Conservation (phyloP, 2,329 filamentous ascomycete genomes). For the Colletotrichum orbiculare region DNA sequence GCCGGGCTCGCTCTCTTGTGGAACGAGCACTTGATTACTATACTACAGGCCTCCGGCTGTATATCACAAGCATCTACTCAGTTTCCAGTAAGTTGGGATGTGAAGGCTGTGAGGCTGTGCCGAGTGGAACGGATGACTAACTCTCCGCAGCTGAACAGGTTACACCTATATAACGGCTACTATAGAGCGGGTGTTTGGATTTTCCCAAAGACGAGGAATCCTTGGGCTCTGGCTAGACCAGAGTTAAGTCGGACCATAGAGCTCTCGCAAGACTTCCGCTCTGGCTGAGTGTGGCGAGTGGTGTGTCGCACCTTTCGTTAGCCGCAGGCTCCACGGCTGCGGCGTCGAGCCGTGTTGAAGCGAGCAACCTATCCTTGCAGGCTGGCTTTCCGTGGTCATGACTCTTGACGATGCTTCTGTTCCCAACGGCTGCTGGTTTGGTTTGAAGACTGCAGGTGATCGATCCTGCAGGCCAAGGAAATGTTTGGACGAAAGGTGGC, state of each 20-base stretch:
- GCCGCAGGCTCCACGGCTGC: slow-evolving; percentile 12
- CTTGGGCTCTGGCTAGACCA: slow-evolving; percentile 14
- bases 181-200: slow-evolving; percentile 12
- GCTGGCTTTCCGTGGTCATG: not conserved
- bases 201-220: slow-evolving; percentile 12
- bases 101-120: slow-evolving; percentile 5
- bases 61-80: slow-evolving; percentile 1
- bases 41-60: not conserved
- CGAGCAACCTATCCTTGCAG: not conserved
- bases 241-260: slow-evolving; percentile 22
- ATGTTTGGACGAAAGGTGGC: slow-evolving; percentile 23
- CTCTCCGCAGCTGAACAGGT: slow-evolving; percentile 22
- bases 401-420: slow-evolving; percentile 6
- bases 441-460: slow-evolving; percentile 7
- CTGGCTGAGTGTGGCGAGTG: slow-evolving; percentile 13
- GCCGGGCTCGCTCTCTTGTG: slow-evolving; percentile 2
- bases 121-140: slow-evolving; percentile 18
- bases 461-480: slow-evolving; percentile 19
- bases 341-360: slow-evolving; percentile 1
- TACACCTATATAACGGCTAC: slow-evolving; percentile 17
- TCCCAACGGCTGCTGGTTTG: not conserved
- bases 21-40: not conserved
- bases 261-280: slow-evolving; percentile 1
- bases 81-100: slow-evolving; percentile 26
- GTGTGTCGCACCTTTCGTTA: not conserved